Evolutionary conservation across 2,329 filamentous ascomycete genomes (phyloP).

Genomic region (Aspergillus quadrilineatus): DNA sequence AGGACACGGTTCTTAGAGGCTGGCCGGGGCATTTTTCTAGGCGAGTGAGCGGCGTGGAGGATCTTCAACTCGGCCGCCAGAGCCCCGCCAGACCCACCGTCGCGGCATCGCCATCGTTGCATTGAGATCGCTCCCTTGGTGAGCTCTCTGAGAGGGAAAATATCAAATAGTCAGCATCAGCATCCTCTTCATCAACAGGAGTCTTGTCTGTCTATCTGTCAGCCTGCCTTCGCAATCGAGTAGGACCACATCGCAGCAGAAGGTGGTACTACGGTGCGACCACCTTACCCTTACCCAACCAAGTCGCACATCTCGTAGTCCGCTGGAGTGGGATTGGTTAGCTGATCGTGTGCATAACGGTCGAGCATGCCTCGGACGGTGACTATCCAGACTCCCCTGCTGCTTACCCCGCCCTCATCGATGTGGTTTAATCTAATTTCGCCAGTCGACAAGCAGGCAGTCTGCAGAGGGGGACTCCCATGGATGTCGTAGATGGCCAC

Average conservation of each 20-base stretch:
- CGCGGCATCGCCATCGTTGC: conserved; percentile 14
- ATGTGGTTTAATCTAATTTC: conserved; percentile 13
- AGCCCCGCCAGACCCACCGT: conserved; percentile 23
- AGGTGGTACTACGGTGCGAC: background rate
- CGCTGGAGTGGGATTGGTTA: conserved; percentile 7
- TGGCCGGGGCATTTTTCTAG: conserved; percentile 15
- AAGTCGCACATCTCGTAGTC: conserved; percentile 4
- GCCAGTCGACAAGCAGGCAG: background rate
- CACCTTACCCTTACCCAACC: background rate
- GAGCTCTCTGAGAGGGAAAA: background rate
- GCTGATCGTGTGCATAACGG: conserved; percentile 14
- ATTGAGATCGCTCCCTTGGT: conserved; percentile 9
- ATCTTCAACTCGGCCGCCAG: conserved; percentile 24
- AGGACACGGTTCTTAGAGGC: conserved; percentile 10
- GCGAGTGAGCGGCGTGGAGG: conserved; percentile 25
- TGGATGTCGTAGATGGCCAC: conserved; percentile 9
- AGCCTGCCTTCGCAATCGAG: conserved; percentile 17
- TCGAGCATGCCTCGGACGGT: conserved; percentile 15
- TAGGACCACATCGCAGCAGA: conserved; percentile 2
- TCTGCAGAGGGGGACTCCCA: conserved; percentile 1
- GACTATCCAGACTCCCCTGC: conserved; percentile 18
- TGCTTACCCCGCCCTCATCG: conserved; percentile 21
- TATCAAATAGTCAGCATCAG: background rate
- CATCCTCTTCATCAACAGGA: background rate
- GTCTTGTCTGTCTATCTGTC: background rate